Conservation (phyloP, 495 filamentous ascomycete species). For the Tuber aestivum region DNA sequence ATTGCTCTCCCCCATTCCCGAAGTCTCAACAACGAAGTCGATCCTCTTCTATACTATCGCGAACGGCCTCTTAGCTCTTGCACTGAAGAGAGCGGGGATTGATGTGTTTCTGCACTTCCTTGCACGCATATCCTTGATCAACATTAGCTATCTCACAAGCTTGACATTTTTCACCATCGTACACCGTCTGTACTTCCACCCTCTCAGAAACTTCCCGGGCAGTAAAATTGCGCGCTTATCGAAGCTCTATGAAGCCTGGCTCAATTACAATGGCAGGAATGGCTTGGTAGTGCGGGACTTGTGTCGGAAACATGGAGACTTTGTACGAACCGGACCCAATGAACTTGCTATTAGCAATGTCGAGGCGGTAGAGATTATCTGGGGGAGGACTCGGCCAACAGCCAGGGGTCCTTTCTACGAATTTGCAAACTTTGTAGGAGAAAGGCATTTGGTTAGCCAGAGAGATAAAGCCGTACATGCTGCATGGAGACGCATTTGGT, state of each 20-base stretch:
- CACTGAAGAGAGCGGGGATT: neutral
- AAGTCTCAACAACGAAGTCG: slow-evolving; percentile 18
- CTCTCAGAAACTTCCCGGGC: slow-evolving; percentile 20
- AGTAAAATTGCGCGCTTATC: slow-evolving; percentile 14
- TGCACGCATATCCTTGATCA: slow-evolving; percentile 9
- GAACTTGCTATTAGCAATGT: slow-evolving; percentile 29
- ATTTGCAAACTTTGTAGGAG: slow-evolving; percentile 21
- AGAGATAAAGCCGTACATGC: slow-evolving; percentile 24
- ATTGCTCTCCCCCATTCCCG: slow-evolving; percentile 21
- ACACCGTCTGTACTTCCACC: slow-evolving; percentile 28
- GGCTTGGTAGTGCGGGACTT: slow-evolving; percentile 6
- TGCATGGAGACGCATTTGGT: slow-evolving; percentile 29
- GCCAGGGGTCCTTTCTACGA: slow-evolving; percentile 31
- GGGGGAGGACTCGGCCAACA: slow-evolving; percentile 15
- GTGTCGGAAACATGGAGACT: slow-evolving; percentile 27
- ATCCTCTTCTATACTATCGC: slow-evolving; percentile 12
- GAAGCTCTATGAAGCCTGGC: slow-evolving; percentile 24
- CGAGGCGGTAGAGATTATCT: slow-evolving; percentile 27
- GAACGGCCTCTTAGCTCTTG: neutral
- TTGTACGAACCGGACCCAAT: slow-evolving; percentile 34
- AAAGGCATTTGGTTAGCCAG: slow-evolving; percentile 17
- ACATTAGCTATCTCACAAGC: slow-evolving; percentile 20
- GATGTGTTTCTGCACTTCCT: neutral
- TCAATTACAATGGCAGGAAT: slow-evolving; percentile 16
- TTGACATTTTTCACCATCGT: slow-evolving; percentile 15